A percentile compares a stretch with the other conserved stretches of the same genome.
Evolutionary conservation across 768 basidiomycete genomes (phyloP).

Genomic region (Suillus americanus): DNA sequence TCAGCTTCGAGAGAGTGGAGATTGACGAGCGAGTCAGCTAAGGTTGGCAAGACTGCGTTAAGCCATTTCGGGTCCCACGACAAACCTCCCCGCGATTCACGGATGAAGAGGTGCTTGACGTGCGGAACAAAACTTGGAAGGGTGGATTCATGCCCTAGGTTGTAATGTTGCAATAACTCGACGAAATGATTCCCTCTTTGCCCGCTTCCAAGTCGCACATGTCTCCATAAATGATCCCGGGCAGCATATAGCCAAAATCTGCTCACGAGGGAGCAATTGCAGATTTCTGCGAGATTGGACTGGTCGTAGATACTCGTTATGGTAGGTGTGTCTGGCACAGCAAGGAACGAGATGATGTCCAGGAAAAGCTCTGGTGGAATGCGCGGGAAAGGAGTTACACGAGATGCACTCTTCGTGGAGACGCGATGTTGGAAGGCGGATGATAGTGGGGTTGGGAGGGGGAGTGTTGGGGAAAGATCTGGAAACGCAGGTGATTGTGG

Average conservation of each 20-base stretch:
- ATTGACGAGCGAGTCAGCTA: slow-evolving; percentile 19
- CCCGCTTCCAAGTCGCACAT: slow-evolving; percentile 19
- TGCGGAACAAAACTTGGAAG: slow-evolving; percentile 65
- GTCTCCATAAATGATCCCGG: slow-evolving; percentile 22
- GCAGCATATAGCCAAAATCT: slow-evolving; percentile 29
- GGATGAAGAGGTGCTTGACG: slow-evolving; percentile 24
- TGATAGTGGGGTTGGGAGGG: neutral
- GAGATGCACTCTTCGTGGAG: neutral
- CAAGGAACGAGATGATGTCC: slow-evolving; percentile 27
- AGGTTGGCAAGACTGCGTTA: slow-evolving; percentile 26
- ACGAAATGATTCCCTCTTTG: slow-evolving; percentile 23
- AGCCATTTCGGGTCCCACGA: slow-evolving; percentile 35
- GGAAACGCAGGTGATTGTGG: neutral
- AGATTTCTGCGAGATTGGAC: slow-evolving; percentile 19
- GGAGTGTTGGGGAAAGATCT: neutral
- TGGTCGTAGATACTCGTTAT: slow-evolving; percentile 16
- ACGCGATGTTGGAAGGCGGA: neutral
- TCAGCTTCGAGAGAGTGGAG: slow-evolving; percentile 30
- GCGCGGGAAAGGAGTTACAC: slow-evolving; percentile 9
- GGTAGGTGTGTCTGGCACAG: slow-evolving; percentile 13
- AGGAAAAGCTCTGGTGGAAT: slow-evolving; percentile 32
- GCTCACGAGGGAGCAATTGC: slow-evolving; percentile 29
- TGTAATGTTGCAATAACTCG: slow-evolving; percentile 19
- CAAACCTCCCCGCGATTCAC: slow-evolving; percentile 28
- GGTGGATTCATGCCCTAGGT: slow-evolving; percentile 20